Percentiles rank a stretch among this genome's conserved stretches.
These are phyloP conservation scores for Backusella mclennaniae DNA, from an alignment of 192 early-diverging fungal species.

Conservation along the genomic window DNA sequence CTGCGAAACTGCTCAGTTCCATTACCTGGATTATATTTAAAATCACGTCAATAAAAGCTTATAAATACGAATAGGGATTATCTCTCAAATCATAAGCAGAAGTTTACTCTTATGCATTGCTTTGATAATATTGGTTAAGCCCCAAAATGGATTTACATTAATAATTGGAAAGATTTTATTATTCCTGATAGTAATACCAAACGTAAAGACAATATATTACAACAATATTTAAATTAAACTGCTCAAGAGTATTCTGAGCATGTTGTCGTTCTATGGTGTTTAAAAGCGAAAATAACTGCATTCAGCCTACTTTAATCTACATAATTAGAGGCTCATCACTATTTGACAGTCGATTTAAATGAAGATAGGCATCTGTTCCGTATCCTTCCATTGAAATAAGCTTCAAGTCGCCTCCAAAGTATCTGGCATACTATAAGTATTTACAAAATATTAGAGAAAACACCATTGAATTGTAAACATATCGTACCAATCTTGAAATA, in stretches of 20 bases:
- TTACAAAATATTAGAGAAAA: not conserved
- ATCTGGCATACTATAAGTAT: constrained; percentile 74
- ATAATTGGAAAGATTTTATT: no score
- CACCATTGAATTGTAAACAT: not conserved
- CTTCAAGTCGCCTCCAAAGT: constrained; percentile 94
- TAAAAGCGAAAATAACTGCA: not conserved
- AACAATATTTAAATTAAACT: no score
- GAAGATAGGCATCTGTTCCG: constrained; percentile 95
- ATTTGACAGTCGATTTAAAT: constrained; percentile 86
- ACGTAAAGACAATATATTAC: no score
- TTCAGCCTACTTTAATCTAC: constrained; percentile 25
- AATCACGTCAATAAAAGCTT: no score
- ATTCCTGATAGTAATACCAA: no score
- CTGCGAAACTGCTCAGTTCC: no score
- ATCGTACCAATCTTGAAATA: constrained; percentile 61
- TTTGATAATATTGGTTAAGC: no score
- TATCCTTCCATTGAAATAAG: constrained; percentile 94
- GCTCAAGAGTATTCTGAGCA: not conserved
- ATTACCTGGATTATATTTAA: no score
- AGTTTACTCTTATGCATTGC: no score
- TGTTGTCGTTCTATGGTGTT: not conserved
- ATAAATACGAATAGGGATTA: no score
- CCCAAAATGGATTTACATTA: no score
- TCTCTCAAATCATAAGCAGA: no score
- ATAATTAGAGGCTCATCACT: constrained; percentile 81